Evolutionary conservation across 1,284 basidiomycete genomes (phyloP), one percentile per base, ranked within the genome.

Genomic region (Cryptococcus hybrid): DNA sequence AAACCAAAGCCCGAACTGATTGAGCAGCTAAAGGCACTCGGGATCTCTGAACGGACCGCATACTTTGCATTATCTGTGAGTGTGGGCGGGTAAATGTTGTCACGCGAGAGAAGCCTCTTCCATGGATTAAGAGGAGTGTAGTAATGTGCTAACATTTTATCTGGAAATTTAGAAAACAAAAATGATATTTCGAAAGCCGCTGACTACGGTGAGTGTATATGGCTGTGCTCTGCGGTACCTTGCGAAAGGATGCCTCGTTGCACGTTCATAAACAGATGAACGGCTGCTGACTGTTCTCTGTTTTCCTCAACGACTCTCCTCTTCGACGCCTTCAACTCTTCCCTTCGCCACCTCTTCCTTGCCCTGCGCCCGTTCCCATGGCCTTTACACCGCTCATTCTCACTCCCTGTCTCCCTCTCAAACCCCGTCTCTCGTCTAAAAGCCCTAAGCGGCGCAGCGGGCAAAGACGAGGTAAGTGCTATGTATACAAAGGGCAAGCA

Each of bases 371-470:
- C 30, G 4, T 30, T 30, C 30, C 18, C 47, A 77, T 76, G 73
- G 67, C 75, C 73, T 0, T 66, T 76, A 53, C 59, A 68, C 42
- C 76, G 71, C 44, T 72, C 74, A 5, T 70, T 68, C 53, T 77
- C 75, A 4, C 60, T 77, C 13, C 75, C 75, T 56, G 58, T 74
- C 63, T 66, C 71, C n/a, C 42, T 74, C 37, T 57, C 73, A 18
- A 71, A 74, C 59, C 68, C 66, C 54, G 59, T 74, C 50, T 70
- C 69, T 52, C 72, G 70, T 30, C 68, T 77, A 11, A 75, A 78
- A 78, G 75, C 74, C 49, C 74, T 77, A 54, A 73, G 71, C n/a
- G 71, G 76, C 40, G 57, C 59, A 49, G 73, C 73, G 56, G 67
- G 64, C 59, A 72, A 74, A 68, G 75, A 76, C 65, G 75, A 78